A percentile compares a stretch with the other conserved stretches of the same genome.
These are phyloP conservation scores for Rhodotorula mucilaginosa DNA, from an alignment of 1,284 basidiomycete species.

Conservation along the genomic window DNA sequence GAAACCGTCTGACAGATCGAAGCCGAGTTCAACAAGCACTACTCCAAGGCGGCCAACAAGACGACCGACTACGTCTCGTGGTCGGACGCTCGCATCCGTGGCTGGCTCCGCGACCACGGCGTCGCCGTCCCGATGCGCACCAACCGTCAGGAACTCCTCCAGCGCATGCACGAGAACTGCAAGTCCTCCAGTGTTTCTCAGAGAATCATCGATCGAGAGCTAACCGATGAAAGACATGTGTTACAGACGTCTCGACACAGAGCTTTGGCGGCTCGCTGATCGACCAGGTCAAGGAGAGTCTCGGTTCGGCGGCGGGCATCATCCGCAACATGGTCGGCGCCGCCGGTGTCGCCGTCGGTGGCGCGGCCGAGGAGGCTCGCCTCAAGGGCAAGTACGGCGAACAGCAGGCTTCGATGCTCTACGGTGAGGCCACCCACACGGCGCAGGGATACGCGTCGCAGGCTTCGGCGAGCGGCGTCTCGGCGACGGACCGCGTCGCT, in stretches of 20 bases:
- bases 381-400: slow-evolving; percentile 43
- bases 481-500: slow-evolving; percentile 2
- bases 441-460: slow-evolving; percentile 22
- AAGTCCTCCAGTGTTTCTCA: slow-evolving; percentile 4
- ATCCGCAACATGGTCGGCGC: slow-evolving; percentile 42
- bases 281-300: slow-evolving; percentile 37
- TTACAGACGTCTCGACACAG: slow-evolving; percentile 39
- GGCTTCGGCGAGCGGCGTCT: slow-evolving; percentile 7
- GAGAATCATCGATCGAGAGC: too few relatives aligned
- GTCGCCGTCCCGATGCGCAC: slow-evolving; percentile 27
- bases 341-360: slow-evolving; percentile 26
- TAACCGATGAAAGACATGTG: too few relatives aligned
- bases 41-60: slow-evolving; percentile 37
- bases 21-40: slow-evolving; percentile 43
- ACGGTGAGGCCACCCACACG: slow-evolving; percentile 15
- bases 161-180: slow-evolving; percentile 65
- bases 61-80: slow-evolving; percentile 44
- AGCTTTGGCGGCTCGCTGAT: slow-evolving; percentile 28
- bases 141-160: slow-evolving; percentile 66
- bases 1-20: slow-evolving; percentile 20
- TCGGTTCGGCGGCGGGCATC: slow-evolving; percentile 41
- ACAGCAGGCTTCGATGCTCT: slow-evolving; percentile 32
- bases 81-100: slow-evolving; percentile 45
- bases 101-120: slow-evolving; percentile 45
- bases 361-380: slow-evolving; percentile 40